A percentile compares a stretch with the other conserved stretches of the same genome.
Evolutionary conservation across 805 yeast species (phyloP).

Genomic region (Scheffersomyces stipitis): DNA sequence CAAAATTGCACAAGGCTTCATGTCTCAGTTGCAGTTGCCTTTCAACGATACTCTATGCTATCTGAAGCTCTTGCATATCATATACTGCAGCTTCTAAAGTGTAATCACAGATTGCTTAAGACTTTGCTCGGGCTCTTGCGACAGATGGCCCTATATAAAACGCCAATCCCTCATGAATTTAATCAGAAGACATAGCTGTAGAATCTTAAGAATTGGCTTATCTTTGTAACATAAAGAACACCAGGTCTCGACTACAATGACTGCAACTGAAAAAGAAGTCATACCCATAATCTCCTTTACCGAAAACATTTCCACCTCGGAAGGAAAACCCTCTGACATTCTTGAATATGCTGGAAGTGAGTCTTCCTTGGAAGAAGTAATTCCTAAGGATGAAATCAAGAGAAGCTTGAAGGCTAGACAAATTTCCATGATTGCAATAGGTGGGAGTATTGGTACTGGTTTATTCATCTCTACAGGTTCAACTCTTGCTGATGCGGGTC

Average conservation of each 20-base stretch:
- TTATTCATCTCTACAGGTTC: constrained; percentile 64
- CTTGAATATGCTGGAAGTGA: background rate
- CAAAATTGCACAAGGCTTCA: background rate
- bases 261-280: background rate
- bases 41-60: too few relatives aligned
- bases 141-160: too few relatives aligned
- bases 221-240: too few relatives aligned
- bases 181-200: too few relatives aligned
- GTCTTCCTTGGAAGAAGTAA: background rate
- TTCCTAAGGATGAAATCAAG: constrained; percentile 39
- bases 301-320: background rate
- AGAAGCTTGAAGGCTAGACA: constrained; percentile 66
- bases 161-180: too few relatives aligned
- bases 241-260: too few relatives aligned
- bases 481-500: constrained; percentile 61
- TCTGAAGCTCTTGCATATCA: too few relatives aligned
- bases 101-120: too few relatives aligned
- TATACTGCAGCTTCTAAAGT: too few relatives aligned
- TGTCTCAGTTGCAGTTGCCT: too few relatives aligned
- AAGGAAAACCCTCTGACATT: background rate
- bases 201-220: too few relatives aligned
- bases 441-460: constrained; percentile 82
- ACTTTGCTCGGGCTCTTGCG: too few relatives aligned
- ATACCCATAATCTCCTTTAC: background rate
- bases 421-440: constrained; percentile 73